Base-by-base conservation (phyloP, 139 green algal genomes). In the Chlamydomonas eustigma region DNA sequence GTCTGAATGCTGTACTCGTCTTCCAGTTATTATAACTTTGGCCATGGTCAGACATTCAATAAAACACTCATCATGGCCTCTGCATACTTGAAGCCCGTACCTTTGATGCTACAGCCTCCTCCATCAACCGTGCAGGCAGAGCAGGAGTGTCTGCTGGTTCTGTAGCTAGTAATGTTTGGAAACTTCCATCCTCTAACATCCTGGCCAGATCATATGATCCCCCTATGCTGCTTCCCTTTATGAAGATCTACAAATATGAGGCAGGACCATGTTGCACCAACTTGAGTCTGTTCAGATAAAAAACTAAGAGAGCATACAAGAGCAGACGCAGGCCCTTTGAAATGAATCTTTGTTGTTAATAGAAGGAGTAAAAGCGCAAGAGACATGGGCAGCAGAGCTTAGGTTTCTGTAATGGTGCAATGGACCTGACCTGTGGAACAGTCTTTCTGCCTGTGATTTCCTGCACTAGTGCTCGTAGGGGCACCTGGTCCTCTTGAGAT, bases 401-500 rank as follows among this genome's bases (percentile, higher is more conserved):
- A 28, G 35, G 6, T 28, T n/a, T 25, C 35, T 34, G 4, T 33
- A 22, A 73, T 4, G 6, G 22, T 28, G 6, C 6, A 6, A 12
- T 70, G 12, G n/a, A n/a, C n/a, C 44, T 37, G 37, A 95, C 89
- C 83, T 97, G 92, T 2, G 93, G 93, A 31, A 97, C 93, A 0
- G 90, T 97, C 0, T 66, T 71, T 64, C 76, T 76, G 1, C 92
- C 92, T 0, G 89, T 92, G 1, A 79, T 39, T 0, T 86, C 39
- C 37, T 90, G 88, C 3, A 97, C 75, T 0, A 69, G 35, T 8
- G 75, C 51, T 18, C 91, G 52, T 4, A 76, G 81, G 32, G 90
- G 70, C 63, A 79, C 31, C 2, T 51, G 34, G 22, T 83, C 81
- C 0, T 63, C 22, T 12, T 58, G 44, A 1, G 70, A 80, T 3